Evolutionary conservation across 768 basidiomycete species (phyloP).

Genomic region (Scleroderma citrinum): DNA sequence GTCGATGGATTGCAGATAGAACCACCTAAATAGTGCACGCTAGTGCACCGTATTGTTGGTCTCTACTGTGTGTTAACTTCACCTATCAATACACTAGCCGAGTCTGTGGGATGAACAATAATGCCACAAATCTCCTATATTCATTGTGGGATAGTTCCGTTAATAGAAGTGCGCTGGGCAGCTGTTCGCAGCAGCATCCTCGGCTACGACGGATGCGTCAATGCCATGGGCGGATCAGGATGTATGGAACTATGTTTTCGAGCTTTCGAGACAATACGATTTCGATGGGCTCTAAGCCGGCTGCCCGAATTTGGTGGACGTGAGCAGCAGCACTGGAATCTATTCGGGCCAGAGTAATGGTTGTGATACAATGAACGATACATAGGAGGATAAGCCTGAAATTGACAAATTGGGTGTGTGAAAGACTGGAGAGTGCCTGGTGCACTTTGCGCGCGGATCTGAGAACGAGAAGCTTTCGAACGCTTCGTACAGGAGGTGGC

Average conservation of each 20-base stretch:
- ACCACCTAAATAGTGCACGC: too few species aligned
- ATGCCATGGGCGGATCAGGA: background rate
- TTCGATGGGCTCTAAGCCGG: background rate
- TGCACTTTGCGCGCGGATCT: constrained; percentile 1
- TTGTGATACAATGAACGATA: background rate
- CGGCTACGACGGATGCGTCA: background rate
- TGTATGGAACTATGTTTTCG: background rate
- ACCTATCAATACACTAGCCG: background rate
- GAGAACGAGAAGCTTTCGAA: background rate
- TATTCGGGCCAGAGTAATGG: background rate
- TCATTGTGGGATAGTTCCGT: background rate
- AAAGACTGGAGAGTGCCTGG: background rate
- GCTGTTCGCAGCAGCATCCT: background rate
- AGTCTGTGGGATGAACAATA: background rate
- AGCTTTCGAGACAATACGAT: background rate
- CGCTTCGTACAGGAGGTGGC: background rate
- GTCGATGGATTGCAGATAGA: too few species aligned
- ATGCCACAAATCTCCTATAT: background rate
- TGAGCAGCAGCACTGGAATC: background rate
- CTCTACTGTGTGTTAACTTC: background rate
- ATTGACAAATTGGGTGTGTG: background rate
- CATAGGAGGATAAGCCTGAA: background rate
- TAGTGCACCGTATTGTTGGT: too few species aligned
- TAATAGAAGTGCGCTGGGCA: background rate
- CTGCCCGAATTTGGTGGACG: background rate